phyloP scores from a whole-genome alignment of 768 basidiomycete species.

The Tricholoma hemisulphureum region DNA sequence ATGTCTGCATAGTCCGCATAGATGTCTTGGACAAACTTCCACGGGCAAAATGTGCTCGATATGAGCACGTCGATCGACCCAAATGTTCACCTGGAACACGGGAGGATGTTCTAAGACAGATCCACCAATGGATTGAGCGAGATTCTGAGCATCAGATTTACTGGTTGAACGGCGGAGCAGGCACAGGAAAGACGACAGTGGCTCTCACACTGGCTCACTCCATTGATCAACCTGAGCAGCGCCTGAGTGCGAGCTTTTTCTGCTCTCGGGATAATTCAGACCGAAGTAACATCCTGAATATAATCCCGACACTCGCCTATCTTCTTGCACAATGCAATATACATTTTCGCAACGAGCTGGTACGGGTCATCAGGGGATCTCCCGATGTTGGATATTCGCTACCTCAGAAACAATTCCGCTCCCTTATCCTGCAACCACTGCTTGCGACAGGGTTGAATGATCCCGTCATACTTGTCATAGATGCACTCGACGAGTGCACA shows the following conservation, averaged over 20 bases:
- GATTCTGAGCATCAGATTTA: constrained; percentile 15
- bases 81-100: constrained; percentile 22
- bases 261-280: constrained; percentile 23
- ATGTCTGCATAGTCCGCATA: not conserved
- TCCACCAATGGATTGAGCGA: constrained; percentile 19
- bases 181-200: constrained; percentile 26
- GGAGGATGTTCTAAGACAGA: constrained; percentile 15
- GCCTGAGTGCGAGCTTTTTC: constrained; percentile 29
- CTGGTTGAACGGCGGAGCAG: constrained; percentile 24
- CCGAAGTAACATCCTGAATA: constrained; percentile 19
- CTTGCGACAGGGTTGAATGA: constrained; percentile 4
- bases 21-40: constrained; percentile 16
- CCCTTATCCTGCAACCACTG: constrained; percentile 21
- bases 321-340: constrained; percentile 19
- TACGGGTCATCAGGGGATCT: constrained; percentile 12
- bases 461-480: constrained; percentile 23
- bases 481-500: constrained; percentile 24
- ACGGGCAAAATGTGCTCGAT: constrained; percentile 14
- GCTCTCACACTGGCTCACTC: constrained; percentile 16
- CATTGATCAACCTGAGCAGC: constrained; percentile 2
- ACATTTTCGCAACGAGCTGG: constrained; percentile 13
- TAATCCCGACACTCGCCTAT: constrained; percentile 25
- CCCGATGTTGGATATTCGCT: constrained; percentile 18
- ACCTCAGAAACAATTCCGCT: constrained; percentile 17
- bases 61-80: constrained; percentile 14